A percentile compares a stretch with the other conserved stretches of the same genome.
These are phyloP conservation scores for Chlamydomonas incerta DNA, from an alignment of 139 green algal genomes.

Conservation along the genomic window DNA sequence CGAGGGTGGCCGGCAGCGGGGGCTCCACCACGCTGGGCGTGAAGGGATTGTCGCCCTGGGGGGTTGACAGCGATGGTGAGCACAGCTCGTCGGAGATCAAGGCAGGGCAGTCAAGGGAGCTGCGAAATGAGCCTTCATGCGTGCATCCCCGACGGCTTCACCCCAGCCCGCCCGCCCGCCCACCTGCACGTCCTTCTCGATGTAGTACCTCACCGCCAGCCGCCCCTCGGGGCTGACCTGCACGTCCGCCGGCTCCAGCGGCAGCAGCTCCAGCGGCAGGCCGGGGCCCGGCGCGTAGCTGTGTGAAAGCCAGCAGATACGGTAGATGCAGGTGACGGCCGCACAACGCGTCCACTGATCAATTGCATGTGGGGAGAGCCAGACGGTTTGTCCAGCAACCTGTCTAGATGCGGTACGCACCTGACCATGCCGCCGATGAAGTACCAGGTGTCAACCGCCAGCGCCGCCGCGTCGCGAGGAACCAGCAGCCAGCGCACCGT, in stretches of 20 bases:
- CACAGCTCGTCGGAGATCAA: too few relatives aligned
- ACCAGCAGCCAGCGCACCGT: not conserved
- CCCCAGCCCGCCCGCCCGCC: too few relatives aligned
- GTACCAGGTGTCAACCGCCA: not conserved
- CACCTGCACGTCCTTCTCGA: not conserved
- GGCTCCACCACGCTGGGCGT: not conserved
- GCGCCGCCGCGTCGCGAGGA: not conserved
- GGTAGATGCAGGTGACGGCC: too few relatives aligned
- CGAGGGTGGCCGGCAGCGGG: not conserved
- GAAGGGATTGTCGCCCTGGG: conserved; percentile 17
- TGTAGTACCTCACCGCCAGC: conserved; percentile 9
- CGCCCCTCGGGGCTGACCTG: not conserved
- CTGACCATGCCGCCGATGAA: not conserved
- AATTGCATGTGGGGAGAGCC: too few relatives aligned
- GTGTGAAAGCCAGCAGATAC: too few relatives aligned
- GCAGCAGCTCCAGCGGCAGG: not conserved
- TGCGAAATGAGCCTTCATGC: too few relatives aligned
- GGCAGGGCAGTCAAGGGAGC: too few relatives aligned
- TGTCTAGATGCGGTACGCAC: too few relatives aligned
- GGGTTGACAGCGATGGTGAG: too few relatives aligned
- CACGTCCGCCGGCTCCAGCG: conserved; percentile 13
- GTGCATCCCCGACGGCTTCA: too few relatives aligned
- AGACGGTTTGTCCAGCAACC: too few relatives aligned
- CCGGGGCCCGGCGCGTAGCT: conserved; percentile 12
- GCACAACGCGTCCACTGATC: too few relatives aligned